These are phyloP conservation scores for Mrakia frigida DNA, from an alignment of 768 basidiomycete genomes.

Conservation along the genomic window DNA sequence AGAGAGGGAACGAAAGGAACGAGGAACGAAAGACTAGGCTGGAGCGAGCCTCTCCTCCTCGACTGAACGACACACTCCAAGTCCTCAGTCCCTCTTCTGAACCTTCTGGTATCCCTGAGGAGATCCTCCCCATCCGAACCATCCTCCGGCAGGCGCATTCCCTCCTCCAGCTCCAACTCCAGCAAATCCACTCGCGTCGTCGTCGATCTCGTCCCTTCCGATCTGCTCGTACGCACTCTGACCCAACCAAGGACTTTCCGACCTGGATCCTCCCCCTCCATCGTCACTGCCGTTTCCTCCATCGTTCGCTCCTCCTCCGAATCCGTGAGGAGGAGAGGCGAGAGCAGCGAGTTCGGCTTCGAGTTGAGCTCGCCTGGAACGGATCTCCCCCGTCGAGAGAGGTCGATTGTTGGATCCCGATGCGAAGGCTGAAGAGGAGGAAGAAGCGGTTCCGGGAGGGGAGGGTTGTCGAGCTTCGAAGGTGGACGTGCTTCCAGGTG, in stretches of 20 bases:
- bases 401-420: neutral
- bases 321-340: conserved; percentile 22
- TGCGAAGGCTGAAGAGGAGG: neutral
- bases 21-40: neutral
- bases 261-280: neutral
- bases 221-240: conserved; percentile 30
- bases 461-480: conserved; percentile 14
- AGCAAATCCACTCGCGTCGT: neutral
- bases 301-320: neutral
- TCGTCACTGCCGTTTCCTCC: neutral
- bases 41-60: too few species aligned
- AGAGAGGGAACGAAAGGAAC: neutral
- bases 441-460: neutral
- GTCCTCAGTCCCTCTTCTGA: conserved; percentile 1
- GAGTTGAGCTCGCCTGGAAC: conserved; percentile 24
- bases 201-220: conserved; percentile 21
- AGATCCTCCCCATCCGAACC: conserved; percentile 4
- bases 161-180: neutral
- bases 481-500: neutral
- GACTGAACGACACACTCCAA: too few species aligned
- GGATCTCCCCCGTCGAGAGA: neutral
- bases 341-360: conserved; percentile 30
- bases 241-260: conserved; percentile 4
- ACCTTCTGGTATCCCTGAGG: conserved; percentile 13
- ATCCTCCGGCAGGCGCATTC: neutral